Evolutionary conservation across 495 filamentous ascomycete species (phyloP).

Genomic region (Cryomyces antarcticus): DNA sequence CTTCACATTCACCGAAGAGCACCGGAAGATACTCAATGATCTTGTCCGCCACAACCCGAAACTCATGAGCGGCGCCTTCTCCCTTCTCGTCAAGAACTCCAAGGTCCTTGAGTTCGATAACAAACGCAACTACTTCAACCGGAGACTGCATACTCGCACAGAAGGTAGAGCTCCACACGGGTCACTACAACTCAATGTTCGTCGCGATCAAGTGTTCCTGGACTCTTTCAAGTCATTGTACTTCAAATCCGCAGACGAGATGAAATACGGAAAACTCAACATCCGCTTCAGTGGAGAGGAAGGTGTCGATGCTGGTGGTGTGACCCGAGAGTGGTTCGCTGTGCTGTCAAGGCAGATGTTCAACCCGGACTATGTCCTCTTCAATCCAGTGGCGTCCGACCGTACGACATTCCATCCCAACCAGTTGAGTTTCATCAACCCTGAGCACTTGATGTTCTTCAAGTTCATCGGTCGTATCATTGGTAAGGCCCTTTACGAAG

Average conservation of each 20-base stretch:
- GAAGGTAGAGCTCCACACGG: conserved; percentile 46
- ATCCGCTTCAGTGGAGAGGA: conserved; percentile 96
- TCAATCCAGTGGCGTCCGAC: conserved; percentile 92
- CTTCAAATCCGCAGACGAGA: conserved; percentile 85
- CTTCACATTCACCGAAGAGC: conserved; percentile 96
- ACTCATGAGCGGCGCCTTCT: conserved; percentile 95
- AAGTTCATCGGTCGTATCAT: conserved; percentile 98
- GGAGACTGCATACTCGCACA: conserved; percentile 58
- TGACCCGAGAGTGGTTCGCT: conserved; percentile 98
- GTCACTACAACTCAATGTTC: conserved; percentile 70
- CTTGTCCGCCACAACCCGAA: conserved; percentile 91
- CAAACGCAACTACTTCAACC: conserved; percentile 97
- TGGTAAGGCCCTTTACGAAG: conserved; percentile 94
- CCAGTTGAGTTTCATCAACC: conserved; percentile 76
- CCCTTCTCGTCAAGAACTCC: conserved; percentile 87
- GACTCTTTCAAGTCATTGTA: conserved; percentile 93
- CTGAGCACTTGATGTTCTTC: conserved; percentile 95
- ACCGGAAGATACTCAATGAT: conserved; percentile 95
- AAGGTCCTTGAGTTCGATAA: conserved; percentile 99
- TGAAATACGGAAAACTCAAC: conserved; percentile 95
- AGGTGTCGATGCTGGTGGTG: conserved; percentile 92
- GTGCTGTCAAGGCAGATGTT: conserved; percentile 97
- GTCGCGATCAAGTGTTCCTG: conserved; percentile 90
- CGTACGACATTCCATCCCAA: conserved; percentile 98
- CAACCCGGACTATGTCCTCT: conserved; percentile 91